Evolutionary conservation across 345 rosid species (phyloP).

Genomic region (Viola odorata): DNA sequence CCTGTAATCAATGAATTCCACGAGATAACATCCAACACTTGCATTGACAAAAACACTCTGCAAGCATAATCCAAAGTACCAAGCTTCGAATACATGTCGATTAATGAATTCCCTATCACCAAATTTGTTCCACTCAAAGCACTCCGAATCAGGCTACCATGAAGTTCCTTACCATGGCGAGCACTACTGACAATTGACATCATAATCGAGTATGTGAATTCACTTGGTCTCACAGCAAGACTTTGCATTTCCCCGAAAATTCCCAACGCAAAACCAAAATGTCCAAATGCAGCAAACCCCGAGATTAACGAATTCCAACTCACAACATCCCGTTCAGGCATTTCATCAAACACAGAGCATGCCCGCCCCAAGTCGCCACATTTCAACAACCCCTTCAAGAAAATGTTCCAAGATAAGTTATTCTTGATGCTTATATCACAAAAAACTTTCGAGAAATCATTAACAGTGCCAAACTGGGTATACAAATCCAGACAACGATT

Average conservation of each 20-base stretch:
- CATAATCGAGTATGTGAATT: slow-evolving; percentile 54
- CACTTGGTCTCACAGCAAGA: slow-evolving; percentile 37
- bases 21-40: slow-evolving; percentile 47
- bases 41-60: slow-evolving; percentile 46
- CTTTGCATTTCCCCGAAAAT: slow-evolving; percentile 49
- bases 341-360: slow-evolving; percentile 48
- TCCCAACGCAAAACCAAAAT: slow-evolving; percentile 27
- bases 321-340: slow-evolving; percentile 62
- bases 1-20: slow-evolving; percentile 67
- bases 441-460: slow-evolving; percentile 38
- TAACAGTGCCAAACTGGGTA: slow-evolving; percentile 32
- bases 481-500: slow-evolving; percentile 68
- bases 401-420: slow-evolving; percentile 60
- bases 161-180: slow-evolving; percentile 52
- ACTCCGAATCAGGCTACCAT: slow-evolving; percentile 46
- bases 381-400: slow-evolving; percentile 37
- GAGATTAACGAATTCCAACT: slow-evolving; percentile 68
- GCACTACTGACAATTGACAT: slow-evolving; percentile 38
- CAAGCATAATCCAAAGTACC: slow-evolving; percentile 43
- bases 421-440: slow-evolving; percentile 44
- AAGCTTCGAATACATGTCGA: slow-evolving; percentile 65
- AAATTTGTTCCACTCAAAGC: slow-evolving; percentile 33
- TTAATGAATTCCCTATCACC: slow-evolving; percentile 65
- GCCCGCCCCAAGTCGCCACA: slow-evolving; percentile 26
- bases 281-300: slow-evolving; percentile 43